Percentiles rank a stretch among this genome's conserved stretches.
Evolutionary conservation across 2,329 filamentous ascomycete genomes (phyloP).

Genomic region (Fusarium miscanthi): DNA sequence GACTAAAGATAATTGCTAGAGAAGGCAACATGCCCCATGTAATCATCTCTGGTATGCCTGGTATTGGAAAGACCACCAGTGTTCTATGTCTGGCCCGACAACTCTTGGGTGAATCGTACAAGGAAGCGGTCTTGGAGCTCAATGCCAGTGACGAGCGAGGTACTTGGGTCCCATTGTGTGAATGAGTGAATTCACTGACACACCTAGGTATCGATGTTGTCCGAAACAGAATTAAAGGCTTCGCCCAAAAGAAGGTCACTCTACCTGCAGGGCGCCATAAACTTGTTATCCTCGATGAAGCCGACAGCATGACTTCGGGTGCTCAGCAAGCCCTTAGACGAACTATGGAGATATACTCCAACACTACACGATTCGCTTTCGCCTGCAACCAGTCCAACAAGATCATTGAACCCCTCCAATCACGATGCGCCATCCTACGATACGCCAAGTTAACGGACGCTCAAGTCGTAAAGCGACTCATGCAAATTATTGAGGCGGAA

Average conservation of each 20-base stretch:
- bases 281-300: conserved; percentile 96
- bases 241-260: conserved; percentile 99
- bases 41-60: conserved; percentile 99
- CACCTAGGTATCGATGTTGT: conserved; percentile 89
- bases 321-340: conserved; percentile 94
- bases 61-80: conserved; percentile 98
- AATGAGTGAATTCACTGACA: neutral
- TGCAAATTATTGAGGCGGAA: conserved; percentile 94
- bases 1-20: conserved; percentile 96
- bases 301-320: conserved; percentile 97
- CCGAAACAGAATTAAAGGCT: conserved; percentile 96
- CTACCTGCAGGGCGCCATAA: conserved; percentile 92
- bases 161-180: conserved; percentile 43
- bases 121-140: conserved; percentile 95
- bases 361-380: conserved; percentile 96
- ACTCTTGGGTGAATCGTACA: conserved; percentile 91
- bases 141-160: conserved; percentile 97
- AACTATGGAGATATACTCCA: conserved; percentile 99
- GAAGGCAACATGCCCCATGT: conserved; percentile 99
- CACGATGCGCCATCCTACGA: conserved; percentile 92
- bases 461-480: conserved; percentile 88
- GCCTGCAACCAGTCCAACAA: conserved; percentile 99
- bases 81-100: conserved; percentile 93
- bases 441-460: conserved; percentile 93
- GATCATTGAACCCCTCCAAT: conserved; percentile 99